Base-by-base conservation (phyloP, 2,329 filamentous ascomycete genomes). In the Colletotrichum australisinense region DNA sequence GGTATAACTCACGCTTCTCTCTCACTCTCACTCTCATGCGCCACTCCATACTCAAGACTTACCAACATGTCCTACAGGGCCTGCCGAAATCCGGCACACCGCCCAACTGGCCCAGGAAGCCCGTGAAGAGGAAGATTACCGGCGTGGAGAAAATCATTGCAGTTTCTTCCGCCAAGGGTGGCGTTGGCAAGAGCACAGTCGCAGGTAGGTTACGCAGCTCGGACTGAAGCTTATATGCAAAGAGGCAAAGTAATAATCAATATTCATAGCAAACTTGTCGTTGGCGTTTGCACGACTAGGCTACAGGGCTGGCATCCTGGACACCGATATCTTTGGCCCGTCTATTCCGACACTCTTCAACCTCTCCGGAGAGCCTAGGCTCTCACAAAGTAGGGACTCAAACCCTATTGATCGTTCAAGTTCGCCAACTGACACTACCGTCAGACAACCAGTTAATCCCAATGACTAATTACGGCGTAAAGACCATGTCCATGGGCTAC, bases 401-500 rank as follows among this genome's bases (percentile, higher is more conserved):
- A 8, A 38, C 14, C 24, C 60, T 66, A 56, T 4, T 67, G 24
- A 49, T 28, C 24, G 30, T 2, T n/a, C 8, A 12, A 49, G 32
- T 22, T 22, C 38, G 28, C 5, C 19, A 26, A 60, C 67, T 63
- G 55, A 70, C 59, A 53, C 59, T 46, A 28, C 42, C 7, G 4
- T 4, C 75, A 94, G 91, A 93, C 77, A 95, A 95, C 78, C 92
- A 95, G 78, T 88, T 99, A 4, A 79, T 98, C 1, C 97, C 97
- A 0, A 85, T 99, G 28, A 95, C 94, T 26, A 98, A 97, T 80
- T 98, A 98, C 85, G 97, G 97, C 53, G 89, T 99, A 69, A 97
- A 97, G 83, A 97, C 95, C 67, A 99, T 99, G 97, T 98, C 95
- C 0, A 98, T 99, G 94, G 97, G 97, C 63, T 98, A 98, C 76